A percentile compares a stretch with the other conserved stretches of the same genome.
Evolutionary conservation across 1,284 basidiomycete genomes (phyloP).

Genomic region (Apiotrichum sp.): DNA sequence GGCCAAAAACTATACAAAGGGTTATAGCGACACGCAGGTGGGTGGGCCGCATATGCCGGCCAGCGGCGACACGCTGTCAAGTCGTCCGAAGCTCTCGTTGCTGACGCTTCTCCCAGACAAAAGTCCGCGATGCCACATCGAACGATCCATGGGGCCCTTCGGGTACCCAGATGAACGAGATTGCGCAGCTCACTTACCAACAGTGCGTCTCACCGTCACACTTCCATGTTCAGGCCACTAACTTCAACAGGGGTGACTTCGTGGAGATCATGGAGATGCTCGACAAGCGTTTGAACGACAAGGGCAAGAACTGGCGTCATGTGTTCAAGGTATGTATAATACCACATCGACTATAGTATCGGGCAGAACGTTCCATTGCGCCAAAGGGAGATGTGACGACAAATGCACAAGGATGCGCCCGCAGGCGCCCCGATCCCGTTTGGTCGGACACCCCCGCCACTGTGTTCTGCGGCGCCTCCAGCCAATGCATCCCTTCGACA

Average conservation of each 20-base stretch:
- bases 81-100: too few relatives aligned
- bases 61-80: too few relatives aligned
- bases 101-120: conserved; percentile 56
- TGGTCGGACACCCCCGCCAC: too few relatives aligned
- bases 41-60: conserved; percentile 1
- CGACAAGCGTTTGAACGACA: conserved; percentile 97
- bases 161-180: conserved; percentile 98
- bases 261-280: conserved; percentile 99
- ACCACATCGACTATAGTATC: neutral
- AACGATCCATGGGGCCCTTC: conserved; percentile 99
- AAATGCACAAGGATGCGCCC: neutral
- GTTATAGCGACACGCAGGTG: conserved; percentile 71
- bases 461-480: too few relatives aligned
- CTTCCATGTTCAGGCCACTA: conserved; percentile 1
- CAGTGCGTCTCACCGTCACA: conserved; percentile 59
- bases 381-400: neutral
- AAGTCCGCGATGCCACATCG: conserved; percentile 98
- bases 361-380: neutral
- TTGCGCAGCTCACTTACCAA: conserved; percentile 95
- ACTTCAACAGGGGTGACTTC: conserved; percentile 72
- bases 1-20: conserved; percentile 89
- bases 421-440: too few relatives aligned
- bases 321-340: conserved; percentile 77
- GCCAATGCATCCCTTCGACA: neutral
- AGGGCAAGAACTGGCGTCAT: conserved; percentile 99